These are phyloP conservation scores for Coprinellus aureogranulatus DNA, from an alignment of 768 basidiomycete species.

Conservation along the genomic window DNA sequence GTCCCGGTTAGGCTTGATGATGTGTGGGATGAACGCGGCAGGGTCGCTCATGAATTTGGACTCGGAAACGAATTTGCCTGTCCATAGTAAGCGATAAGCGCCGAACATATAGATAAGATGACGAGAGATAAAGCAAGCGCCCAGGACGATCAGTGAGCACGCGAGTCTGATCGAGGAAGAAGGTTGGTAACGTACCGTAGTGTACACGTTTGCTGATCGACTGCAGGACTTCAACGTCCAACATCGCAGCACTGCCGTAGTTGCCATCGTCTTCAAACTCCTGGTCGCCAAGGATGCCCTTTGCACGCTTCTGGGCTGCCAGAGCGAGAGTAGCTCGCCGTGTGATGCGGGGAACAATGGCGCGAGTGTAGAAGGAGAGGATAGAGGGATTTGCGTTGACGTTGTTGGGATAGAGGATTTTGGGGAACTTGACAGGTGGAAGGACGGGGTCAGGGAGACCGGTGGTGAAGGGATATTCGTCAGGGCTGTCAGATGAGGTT, in stretches of 20 bases:
- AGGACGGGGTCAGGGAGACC: slow-evolving; percentile 83
- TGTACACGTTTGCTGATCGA: slow-evolving; percentile 98
- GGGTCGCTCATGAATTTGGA: slow-evolving; percentile 91
- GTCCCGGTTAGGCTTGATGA: slow-evolving; percentile 70
- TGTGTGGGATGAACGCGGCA: slow-evolving; percentile 88
- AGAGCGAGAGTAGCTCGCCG: slow-evolving; percentile 64
- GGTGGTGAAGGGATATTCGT: slow-evolving; percentile 93
- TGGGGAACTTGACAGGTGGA: slow-evolving; percentile 66
- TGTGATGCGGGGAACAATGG: slow-evolving; percentile 89
- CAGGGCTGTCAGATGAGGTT: slow-evolving; percentile 59
- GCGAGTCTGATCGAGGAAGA: background rate
- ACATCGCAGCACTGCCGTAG: slow-evolving; percentile 91
- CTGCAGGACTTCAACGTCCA: slow-evolving; percentile 96
- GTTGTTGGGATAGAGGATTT: slow-evolving; percentile 72
- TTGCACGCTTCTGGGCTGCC: slow-evolving; percentile 61
- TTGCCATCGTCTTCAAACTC: slow-evolving; percentile 94
- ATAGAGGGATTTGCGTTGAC: slow-evolving; percentile 89
- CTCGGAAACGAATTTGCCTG: slow-evolving; percentile 99
- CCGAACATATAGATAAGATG: background rate
- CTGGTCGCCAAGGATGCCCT: slow-evolving; percentile 62
- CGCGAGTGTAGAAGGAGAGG: slow-evolving; percentile 80
- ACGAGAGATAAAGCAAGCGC: background rate
- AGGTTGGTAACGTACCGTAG: slow-evolving; percentile 65
- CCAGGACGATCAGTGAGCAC: background rate
- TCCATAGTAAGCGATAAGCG: too few species aligned